Evolutionary conservation across 2,329 filamentous ascomycete species (phyloP).

Genomic region (Cercospora zeina): DNA sequence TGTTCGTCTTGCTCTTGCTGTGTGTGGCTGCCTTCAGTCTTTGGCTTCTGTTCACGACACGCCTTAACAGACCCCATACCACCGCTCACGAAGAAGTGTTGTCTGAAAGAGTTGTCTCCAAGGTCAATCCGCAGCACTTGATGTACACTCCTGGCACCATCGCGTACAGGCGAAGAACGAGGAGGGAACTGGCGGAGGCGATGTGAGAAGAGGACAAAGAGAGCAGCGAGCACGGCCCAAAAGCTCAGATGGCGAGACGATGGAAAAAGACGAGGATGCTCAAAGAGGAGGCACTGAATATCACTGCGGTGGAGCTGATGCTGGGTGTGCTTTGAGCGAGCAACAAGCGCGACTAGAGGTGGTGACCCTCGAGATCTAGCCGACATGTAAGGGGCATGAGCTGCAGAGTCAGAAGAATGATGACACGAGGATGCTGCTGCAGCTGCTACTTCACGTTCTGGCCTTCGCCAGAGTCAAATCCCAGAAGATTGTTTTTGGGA

Average conservation of each 20-base stretch:
- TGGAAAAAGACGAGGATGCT: background rate
- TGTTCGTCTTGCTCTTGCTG: background rate
- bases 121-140: background rate
- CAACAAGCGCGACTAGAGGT: no score
- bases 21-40: background rate
- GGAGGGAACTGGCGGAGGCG: background rate
- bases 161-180: constrained; percentile 1
- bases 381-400: no score
- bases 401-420: no score
- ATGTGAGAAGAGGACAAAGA: background rate
- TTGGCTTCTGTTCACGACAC: background rate
- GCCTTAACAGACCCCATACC: background rate
- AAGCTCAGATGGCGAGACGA: background rate
- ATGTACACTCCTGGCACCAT: constrained; percentile 1
- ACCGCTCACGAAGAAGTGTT: background rate
- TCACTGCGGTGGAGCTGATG: background rate
- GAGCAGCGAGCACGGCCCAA: background rate
- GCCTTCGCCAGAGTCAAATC: no score
- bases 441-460: no score
- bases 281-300: background rate
- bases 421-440: no score
- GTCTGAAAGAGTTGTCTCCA: background rate
- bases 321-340: background rate
- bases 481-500: no score
- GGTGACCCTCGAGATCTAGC: no score